phyloP scores from a whole-genome alignment of 1,139 yeast species.

The Pichia sp. region DNA sequence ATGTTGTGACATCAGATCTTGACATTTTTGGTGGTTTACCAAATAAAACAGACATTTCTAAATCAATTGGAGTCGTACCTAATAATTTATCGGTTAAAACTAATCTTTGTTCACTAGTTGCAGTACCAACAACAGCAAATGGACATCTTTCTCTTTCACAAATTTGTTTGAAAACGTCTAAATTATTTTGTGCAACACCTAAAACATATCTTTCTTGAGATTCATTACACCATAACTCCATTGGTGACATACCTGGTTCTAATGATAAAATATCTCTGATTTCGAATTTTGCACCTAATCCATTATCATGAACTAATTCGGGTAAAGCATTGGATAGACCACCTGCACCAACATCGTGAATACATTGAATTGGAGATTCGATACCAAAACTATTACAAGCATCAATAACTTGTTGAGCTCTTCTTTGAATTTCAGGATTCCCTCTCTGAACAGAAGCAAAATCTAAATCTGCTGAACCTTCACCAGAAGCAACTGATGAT shows the following conservation, averaged over 20 bases:
- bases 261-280: constrained; percentile 83
- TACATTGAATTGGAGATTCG: constrained; percentile 83
- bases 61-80: constrained; percentile 80
- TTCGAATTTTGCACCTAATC: constrained; percentile 89
- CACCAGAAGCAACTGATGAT: constrained; percentile 90
- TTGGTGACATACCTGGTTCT: constrained; percentile 98
- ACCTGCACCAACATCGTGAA: constrained; percentile 99
- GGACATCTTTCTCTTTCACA: constrained; percentile 97
- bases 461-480: constrained; percentile 90
- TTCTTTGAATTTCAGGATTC: constrained; percentile 98
- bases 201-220: constrained; percentile 97
- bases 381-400: constrained; percentile 82
- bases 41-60: constrained; percentile 93
- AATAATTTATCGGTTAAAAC: constrained; percentile 74
- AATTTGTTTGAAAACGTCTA: constrained; percentile 63
- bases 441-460: constrained; percentile 99
- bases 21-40: constrained; percentile 97
- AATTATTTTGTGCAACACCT: constrained; percentile 80
- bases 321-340: constrained; percentile 97
- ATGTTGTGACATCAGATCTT: constrained; percentile 62
- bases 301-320: constrained; percentile 95
- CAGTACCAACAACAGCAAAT: constrained; percentile 90
- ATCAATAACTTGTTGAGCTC: constrained; percentile 97
- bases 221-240: constrained; percentile 99
- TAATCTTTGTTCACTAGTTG: constrained; percentile 80